phyloP scores from a whole-genome alignment of 192 early-diverging fungal species.

The Mortierella alpina region DNA sequence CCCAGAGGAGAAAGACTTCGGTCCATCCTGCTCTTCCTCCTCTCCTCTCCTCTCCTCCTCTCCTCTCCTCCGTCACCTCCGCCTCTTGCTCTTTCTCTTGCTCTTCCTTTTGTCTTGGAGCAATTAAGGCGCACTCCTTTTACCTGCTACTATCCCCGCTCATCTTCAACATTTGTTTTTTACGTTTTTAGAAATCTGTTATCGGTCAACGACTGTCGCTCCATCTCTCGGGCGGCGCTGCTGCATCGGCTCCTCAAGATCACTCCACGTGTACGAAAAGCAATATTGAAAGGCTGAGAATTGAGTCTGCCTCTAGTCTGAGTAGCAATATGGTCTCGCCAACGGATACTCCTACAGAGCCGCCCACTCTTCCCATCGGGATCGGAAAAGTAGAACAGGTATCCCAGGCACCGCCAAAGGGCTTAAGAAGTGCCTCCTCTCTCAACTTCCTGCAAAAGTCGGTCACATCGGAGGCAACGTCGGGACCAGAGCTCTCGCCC shows the following conservation, averaged over 20 bases:
- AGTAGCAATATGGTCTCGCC: not conserved
- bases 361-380: not conserved
- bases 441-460: slow-evolving; percentile 5
- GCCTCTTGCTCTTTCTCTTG: not conserved
- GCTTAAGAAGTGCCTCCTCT: slow-evolving; percentile 8
- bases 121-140: not conserved
- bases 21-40: not conserved
- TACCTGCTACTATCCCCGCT: not conserved
- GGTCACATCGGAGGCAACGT: not conserved
- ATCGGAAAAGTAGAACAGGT: not conserved
- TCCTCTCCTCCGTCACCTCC: not conserved
- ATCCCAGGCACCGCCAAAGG: slow-evolving; percentile 2
- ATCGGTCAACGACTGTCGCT: slow-evolving; percentile 85
- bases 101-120: not conserved
- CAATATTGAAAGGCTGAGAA: slow-evolving; percentile 23
- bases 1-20: not conserved
- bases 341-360: slow-evolving; percentile 12
- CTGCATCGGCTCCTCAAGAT: slow-evolving; percentile 12
- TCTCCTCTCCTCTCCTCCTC: not conserved
- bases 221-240: slow-evolving; percentile 29
- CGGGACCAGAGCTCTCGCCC: slow-evolving; percentile 23
- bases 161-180: not conserved
- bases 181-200: slow-evolving; percentile 60
- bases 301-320: slow-evolving; percentile 1
- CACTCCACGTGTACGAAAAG: not conserved